Evolutionary conservation across 2,329 filamentous ascomycete species (phyloP), one percentile per base, ranked within the genome.

Genomic region (Xylariaceae sp.): DNA sequence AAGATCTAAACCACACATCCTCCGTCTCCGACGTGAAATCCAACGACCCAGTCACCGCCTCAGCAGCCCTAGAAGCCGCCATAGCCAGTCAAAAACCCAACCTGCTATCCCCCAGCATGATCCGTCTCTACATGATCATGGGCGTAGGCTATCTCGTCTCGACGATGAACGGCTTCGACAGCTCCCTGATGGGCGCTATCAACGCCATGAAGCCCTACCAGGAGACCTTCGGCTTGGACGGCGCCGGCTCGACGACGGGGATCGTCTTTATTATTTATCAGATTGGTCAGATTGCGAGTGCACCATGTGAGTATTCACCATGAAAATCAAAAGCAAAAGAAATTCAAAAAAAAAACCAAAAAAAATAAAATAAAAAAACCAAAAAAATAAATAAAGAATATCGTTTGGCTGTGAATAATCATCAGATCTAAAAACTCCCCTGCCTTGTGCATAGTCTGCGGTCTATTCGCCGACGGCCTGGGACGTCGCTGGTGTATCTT

Each of bases 111-210:
- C 55, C 56, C 6, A 66, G 62, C 57, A 73, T 72, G 70, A 52
- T 73, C 7, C 60, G 67, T 2, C 60, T 73, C 7, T 73, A 72
- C 60, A 53, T 66, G 2, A 72, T 73, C 59, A 73, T 73, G 70
- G 64, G 58, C 2, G 59, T 73, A 48, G 69, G 71, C 12, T 74
- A 74, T 54, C 62, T 74, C 9, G 69, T 73, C 56, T 77, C 75
- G 29, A 80, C 77, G 6, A 76, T 78, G 73, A 81, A 81, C 65
- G 80, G 80, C 31, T 83, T 79, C 59, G 80, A 84, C 60, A 79
- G 79, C 39, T 80, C 76, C 31, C 73, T 85, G 48, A 73, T 77
- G 64, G 69, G 71, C 7, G 72, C 75, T 4, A 79, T 82, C 57
- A 80, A 80, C 56, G 76, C 76, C 46, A 80, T 81, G 73, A 48